Evolutionary conservation across 2,329 filamentous ascomycete genomes (phyloP).

Genomic region (Golovinomyces cichoracearum): DNA sequence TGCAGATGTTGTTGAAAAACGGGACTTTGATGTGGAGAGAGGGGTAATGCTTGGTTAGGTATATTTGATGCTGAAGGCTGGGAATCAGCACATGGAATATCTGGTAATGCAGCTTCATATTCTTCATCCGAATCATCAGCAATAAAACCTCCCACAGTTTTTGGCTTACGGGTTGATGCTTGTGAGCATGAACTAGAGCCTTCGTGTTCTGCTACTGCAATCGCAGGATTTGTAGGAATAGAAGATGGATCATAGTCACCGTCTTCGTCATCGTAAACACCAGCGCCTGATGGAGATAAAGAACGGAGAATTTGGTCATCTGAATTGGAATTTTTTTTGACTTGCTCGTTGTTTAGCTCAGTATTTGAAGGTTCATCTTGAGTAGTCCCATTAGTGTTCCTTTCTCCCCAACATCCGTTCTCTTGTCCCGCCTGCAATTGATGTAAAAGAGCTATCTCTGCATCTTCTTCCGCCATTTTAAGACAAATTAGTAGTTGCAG

Average conservation of each 20-base stretch:
- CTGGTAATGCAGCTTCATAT: constrained; percentile 10
- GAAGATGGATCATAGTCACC: constrained; percentile 15
- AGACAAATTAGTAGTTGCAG: not conserved
- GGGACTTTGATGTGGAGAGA: constrained; percentile 13
- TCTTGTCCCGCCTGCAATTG: constrained; percentile 16
- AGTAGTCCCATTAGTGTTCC: constrained; percentile 10
- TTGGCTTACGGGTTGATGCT: constrained; percentile 13
- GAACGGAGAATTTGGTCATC: constrained; percentile 17
- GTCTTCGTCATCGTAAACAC: constrained; percentile 12
- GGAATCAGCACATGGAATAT: constrained; percentile 5
- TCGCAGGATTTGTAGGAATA: constrained; percentile 12
- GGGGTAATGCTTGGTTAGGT: constrained; percentile 11
- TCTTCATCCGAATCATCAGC: constrained; percentile 17
- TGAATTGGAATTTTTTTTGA: constrained; percentile 16
- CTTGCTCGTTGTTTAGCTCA: constrained; percentile 15
- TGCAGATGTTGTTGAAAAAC: constrained; percentile 10
- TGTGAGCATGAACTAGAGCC: constrained; percentile 14
- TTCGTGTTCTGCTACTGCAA: constrained; percentile 11
- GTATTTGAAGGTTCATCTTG: constrained; percentile 15
- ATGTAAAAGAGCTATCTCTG: constrained; percentile 17
- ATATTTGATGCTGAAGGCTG: constrained; percentile 10
- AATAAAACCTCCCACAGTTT: constrained; percentile 15
- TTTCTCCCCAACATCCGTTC: constrained; percentile 12
- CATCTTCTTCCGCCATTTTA: constrained; percentile 16
- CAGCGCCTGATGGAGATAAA: constrained; percentile 15